Percentiles rank a stretch among this genome's conserved stretches.
These are phyloP conservation scores for Dalechampia spathulata DNA, from an alignment of 441 rosid species.

Conservation along the genomic window DNA sequence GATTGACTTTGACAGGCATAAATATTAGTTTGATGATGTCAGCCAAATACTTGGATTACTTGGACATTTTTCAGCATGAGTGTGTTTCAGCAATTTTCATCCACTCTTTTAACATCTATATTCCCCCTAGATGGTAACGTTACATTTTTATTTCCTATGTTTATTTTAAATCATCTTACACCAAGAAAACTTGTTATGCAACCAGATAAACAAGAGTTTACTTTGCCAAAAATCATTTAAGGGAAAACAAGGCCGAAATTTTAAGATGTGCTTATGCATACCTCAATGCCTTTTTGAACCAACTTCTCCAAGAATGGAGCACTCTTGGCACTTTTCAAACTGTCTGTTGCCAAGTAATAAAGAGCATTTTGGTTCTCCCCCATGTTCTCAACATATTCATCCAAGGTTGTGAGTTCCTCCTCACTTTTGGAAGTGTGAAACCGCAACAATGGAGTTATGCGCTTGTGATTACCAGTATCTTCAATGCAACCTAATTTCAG, in stretches of 20 bases:
- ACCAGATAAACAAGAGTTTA: no score
- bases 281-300: conserved; percentile 87
- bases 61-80: no score
- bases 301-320: conserved; percentile 97
- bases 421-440: conserved; percentile 82
- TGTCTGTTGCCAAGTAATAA: conserved; percentile 85
- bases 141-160: not conserved
- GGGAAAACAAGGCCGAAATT: not conserved
- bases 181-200: not conserved
- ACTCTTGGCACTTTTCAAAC: conserved; percentile 80
- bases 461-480: conserved; percentile 91
- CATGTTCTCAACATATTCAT: conserved; percentile 90
- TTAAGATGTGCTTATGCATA: conserved; percentile 13
- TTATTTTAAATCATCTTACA: not conserved
- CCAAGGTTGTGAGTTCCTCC: conserved; percentile 76
- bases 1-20: no score
- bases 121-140: no score
- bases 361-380: conserved; percentile 89
- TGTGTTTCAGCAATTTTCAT: no score
- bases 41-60: no score
- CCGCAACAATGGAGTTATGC: conserved; percentile 73
- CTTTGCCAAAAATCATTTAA: not conserved
- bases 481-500: conserved; percentile 90
- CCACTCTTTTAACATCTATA: no score
- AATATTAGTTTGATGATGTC: no score